Conservation (phyloP, 495 filamentous ascomycete species). For the Friedmanniomyces endolithicus region DNA sequence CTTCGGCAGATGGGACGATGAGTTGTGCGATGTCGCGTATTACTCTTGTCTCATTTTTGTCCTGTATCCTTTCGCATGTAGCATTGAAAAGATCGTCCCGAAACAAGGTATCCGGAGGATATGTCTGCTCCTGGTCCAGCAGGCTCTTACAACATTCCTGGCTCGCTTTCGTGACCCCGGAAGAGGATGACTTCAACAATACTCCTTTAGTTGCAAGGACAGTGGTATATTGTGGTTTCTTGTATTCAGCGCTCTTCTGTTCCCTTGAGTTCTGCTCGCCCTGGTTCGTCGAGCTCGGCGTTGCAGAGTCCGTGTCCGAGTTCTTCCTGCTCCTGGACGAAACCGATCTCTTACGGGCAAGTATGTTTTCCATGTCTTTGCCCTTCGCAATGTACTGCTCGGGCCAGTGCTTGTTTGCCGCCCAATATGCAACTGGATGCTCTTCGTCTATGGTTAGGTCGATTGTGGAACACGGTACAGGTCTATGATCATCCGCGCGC, state of each 20-base stretch:
- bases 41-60: conserved; percentile 15
- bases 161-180: no score
- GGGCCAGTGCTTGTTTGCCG: neutral
- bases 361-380: neutral
- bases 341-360: neutral
- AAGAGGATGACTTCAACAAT: no score
- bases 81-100: conserved; percentile 1
- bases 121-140: no score
- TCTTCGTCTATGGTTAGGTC: no score
- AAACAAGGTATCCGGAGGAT: neutral
- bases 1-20: conserved; percentile 20
- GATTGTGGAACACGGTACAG: no score
- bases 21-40: conserved; percentile 19
- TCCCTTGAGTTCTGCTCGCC: neutral
- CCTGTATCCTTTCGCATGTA: neutral
- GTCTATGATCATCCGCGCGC: no score
- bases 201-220: neutral
- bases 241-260: conserved; percentile 1
- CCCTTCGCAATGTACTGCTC: neutral
- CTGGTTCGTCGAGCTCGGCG: neutral
- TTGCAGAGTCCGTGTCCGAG: neutral
- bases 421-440: neutral
- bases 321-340: neutral
- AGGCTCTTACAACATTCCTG: no score
- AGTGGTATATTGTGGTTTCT: neutral